phyloP scores from a whole-genome alignment of 768 basidiomycete species.

The Pisolithus albus region DNA sequence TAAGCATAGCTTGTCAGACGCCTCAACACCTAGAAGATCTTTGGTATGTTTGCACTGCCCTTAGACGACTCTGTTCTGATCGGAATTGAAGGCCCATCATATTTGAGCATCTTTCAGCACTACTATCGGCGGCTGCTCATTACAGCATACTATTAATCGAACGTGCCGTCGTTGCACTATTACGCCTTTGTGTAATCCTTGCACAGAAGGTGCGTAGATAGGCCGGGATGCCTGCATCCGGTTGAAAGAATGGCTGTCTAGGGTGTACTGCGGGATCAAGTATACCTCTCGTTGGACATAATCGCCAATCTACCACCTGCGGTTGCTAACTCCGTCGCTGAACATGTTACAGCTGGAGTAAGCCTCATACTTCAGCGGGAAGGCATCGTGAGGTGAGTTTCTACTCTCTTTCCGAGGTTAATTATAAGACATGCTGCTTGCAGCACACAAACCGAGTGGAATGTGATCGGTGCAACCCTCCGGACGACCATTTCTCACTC shows the following conservation, averaged over 20 bases:
- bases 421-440: conserved; percentile 5
- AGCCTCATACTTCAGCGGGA: conserved; percentile 71
- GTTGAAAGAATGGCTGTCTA: conserved; percentile 22
- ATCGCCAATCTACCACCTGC: conserved; percentile 70
- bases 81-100: conserved; percentile 75
- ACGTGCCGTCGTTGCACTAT: conserved; percentile 82
- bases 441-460: conserved; percentile 95
- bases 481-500: conserved; percentile 80
- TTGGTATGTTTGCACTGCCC: conserved; percentile 50
- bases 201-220: conserved; percentile 58
- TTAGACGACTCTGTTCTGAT: conserved; percentile 1
- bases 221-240: not conserved
- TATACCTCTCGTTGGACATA: conserved; percentile 90
- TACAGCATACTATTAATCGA: conserved; percentile 92
- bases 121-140: conserved; percentile 68
- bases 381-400: conserved; percentile 52
- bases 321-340: conserved; percentile 80
- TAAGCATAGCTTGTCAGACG: conserved; percentile 76
- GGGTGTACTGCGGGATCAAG: conserved; percentile 84
- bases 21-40: conserved; percentile 78
- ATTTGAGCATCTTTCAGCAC: conserved; percentile 84
- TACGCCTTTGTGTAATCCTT: conserved; percentile 78
- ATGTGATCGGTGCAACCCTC: conserved; percentile 80
- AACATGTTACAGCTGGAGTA: conserved; percentile 85
- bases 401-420: not conserved